phyloP scores from a whole-genome alignment of 106 monocot genomes.

The Dioscorea dumetorum region DNA sequence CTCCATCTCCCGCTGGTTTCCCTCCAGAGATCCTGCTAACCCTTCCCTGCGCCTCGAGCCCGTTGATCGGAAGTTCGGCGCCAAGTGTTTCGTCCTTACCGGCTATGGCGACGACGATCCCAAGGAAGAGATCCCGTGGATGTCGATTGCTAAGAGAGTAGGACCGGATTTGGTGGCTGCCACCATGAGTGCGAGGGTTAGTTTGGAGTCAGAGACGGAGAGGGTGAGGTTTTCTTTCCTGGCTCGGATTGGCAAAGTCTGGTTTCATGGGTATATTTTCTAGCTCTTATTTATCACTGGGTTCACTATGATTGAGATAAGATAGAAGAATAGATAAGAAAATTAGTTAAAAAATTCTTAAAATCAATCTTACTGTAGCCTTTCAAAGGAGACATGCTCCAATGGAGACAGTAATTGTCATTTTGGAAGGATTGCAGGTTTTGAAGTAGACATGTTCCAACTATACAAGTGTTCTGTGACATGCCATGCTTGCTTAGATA shows the following conservation, averaged over 20 bases:
- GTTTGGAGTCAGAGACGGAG: neutral
- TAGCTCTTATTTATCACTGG: too few relatives aligned
- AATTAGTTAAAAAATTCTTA: too few relatives aligned
- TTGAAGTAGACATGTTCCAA: too few relatives aligned
- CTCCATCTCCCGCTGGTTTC: slow-evolving; percentile 24
- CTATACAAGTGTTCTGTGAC: too few relatives aligned
- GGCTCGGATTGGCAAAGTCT: slow-evolving; percentile 33
- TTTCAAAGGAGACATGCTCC: neutral
- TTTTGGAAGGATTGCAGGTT: too few relatives aligned
- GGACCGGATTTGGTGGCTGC: slow-evolving; percentile 12
- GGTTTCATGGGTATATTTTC: slow-evolving; percentile 23
- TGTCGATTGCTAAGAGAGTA: slow-evolving; percentile 22
- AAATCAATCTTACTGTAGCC: neutral
- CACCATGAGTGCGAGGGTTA: slow-evolving; percentile 10
- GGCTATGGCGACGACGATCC: neutral
- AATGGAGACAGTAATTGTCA: too few relatives aligned
- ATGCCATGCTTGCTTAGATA: too few relatives aligned
- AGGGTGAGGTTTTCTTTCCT: slow-evolving; percentile 16
- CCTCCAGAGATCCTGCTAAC: slow-evolving; percentile 4
- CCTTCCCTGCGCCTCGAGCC: slow-evolving; percentile 11
- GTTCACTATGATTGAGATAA: too few relatives aligned
- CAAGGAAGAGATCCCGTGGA: slow-evolving; percentile 5
- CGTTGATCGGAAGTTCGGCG: slow-evolving; percentile 26
- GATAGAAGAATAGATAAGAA: too few relatives aligned
- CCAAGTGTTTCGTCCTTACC: slow-evolving; percentile 25